phyloP scores from a whole-genome alignment of 2,329 filamentous ascomycete species.

The Diaporthe sp. region DNA sequence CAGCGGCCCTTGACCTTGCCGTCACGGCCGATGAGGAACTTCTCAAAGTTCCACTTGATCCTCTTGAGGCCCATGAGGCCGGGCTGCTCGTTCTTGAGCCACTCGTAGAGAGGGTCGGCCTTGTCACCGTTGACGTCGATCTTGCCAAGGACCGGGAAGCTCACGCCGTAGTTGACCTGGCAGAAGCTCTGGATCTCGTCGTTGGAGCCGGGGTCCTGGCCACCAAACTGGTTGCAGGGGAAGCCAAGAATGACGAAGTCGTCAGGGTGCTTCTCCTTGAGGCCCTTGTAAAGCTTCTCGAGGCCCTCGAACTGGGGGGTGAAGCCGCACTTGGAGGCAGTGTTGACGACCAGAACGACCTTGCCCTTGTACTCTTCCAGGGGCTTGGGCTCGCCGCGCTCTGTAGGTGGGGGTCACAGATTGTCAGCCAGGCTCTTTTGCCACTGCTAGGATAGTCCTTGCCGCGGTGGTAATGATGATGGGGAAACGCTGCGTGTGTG shows the following conservation, averaged over 20 bases:
- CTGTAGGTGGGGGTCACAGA: slow-evolving; percentile 57
- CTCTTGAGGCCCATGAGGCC: slow-evolving; percentile 90
- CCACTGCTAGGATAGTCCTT: slow-evolving; percentile 39
- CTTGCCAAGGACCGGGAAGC: slow-evolving; percentile 92
- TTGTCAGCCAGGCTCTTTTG: slow-evolving; percentile 36
- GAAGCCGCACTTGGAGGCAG: slow-evolving; percentile 98
- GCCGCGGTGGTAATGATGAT: background rate
- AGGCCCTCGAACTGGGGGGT: slow-evolving; percentile 94
- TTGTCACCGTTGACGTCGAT: slow-evolving; percentile 92
- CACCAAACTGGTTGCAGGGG: slow-evolving; percentile 97
- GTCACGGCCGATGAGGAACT: slow-evolving; percentile 91
- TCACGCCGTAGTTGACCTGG: slow-evolving; percentile 94
- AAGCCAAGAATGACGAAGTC: slow-evolving; percentile 93
- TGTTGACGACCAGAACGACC: slow-evolving; percentile 97
- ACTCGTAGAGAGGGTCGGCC: slow-evolving; percentile 85
- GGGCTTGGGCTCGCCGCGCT: slow-evolving; percentile 80
- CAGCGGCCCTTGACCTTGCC: slow-evolving; percentile 89
- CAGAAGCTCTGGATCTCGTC: slow-evolving; percentile 89
- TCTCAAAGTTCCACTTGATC: slow-evolving; percentile 99
- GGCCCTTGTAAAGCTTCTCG: slow-evolving; percentile 87
- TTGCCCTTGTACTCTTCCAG: slow-evolving; percentile 86
- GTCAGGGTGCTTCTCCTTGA: slow-evolving; percentile 78
- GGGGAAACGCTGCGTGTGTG: background rate
- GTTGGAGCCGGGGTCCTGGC: slow-evolving; percentile 87
- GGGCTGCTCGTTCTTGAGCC: slow-evolving; percentile 79